Evolutionary conservation across 257 asterid genomes (phyloP).

Genomic region (Gentiana straminea): DNA sequence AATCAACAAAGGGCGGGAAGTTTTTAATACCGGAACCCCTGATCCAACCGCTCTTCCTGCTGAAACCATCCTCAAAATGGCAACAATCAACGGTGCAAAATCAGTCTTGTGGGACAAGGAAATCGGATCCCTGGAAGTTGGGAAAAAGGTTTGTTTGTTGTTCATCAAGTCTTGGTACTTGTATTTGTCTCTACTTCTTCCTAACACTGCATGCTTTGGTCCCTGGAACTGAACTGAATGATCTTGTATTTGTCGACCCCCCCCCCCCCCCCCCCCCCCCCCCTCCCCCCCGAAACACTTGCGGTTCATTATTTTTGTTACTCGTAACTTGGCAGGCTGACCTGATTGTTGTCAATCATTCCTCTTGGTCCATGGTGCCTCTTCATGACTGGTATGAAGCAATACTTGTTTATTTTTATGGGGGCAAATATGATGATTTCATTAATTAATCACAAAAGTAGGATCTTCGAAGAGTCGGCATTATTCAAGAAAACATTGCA

Average conservation of each 20-base stretch:
- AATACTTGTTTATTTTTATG: too few species aligned
- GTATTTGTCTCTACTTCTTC: not conserved
- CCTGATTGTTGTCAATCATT: conserved; percentile 52
- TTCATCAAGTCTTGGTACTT: not conserved
- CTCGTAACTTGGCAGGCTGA: conserved; percentile 46
- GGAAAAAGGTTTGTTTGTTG: conserved; percentile 46
- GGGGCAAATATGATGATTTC: too few species aligned
- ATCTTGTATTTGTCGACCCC: too few species aligned
- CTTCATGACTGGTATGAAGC: conserved; percentile 51
- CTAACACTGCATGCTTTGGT: not conserved
- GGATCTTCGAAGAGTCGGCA: too few species aligned
- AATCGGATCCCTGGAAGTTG: conserved; percentile 71
- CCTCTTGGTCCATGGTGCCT: conserved; percentile 70
- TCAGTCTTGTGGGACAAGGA: conserved; percentile 69
- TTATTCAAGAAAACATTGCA: too few species aligned
- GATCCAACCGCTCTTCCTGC: conserved; percentile 73
- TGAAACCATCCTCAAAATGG: conserved; percentile 67
- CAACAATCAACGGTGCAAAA: conserved; percentile 62
- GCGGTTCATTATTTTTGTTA: conserved; percentile 4
- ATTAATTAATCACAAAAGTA: too few species aligned
- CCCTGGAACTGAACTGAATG: too few species aligned
- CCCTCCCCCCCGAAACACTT: not conserved
- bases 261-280: too few species aligned
- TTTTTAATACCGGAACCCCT: conserved; percentile 38
- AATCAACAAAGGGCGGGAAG: conserved; percentile 76